Conservation (phyloP, 75 land plant species). For the Pseudotsuga menziesii region DNA sequence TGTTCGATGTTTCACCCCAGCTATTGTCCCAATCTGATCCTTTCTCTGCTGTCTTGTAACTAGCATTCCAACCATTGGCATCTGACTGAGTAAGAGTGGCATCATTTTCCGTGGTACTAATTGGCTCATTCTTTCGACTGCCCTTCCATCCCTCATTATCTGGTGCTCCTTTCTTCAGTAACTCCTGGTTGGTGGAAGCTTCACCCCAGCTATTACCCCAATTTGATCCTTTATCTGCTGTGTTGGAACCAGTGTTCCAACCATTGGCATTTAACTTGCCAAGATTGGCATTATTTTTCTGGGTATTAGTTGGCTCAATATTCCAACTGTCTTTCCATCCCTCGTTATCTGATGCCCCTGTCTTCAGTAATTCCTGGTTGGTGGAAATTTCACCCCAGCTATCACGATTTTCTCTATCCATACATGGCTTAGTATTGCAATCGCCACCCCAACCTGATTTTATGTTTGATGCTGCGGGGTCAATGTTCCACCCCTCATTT, state of each 20-base stretch:
- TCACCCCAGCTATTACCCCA: neutral
- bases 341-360: neutral
- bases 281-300: neutral
- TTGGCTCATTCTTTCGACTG: neutral
- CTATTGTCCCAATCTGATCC: too few species aligned
- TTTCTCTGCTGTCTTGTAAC: too few species aligned
- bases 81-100: neutral
- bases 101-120: neutral
- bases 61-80: too few species aligned
- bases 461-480: too few species aligned
- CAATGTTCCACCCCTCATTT: too few species aligned
- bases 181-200: neutral
- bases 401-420: too few species aligned
- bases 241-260: neutral
- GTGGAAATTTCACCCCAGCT: neutral
- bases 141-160: neutral
- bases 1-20: too few species aligned
- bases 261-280: neutral
- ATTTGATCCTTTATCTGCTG: neutral
- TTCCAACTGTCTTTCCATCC: neutral
- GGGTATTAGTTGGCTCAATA: neutral
- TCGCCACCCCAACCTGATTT: too few species aligned
- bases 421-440: too few species aligned
- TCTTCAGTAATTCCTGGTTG: neutral
- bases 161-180: too few species aligned